Base-by-base conservation (phyloP, 1,139 yeast species). In the Protomyces lactucae-debilis region DNA sequence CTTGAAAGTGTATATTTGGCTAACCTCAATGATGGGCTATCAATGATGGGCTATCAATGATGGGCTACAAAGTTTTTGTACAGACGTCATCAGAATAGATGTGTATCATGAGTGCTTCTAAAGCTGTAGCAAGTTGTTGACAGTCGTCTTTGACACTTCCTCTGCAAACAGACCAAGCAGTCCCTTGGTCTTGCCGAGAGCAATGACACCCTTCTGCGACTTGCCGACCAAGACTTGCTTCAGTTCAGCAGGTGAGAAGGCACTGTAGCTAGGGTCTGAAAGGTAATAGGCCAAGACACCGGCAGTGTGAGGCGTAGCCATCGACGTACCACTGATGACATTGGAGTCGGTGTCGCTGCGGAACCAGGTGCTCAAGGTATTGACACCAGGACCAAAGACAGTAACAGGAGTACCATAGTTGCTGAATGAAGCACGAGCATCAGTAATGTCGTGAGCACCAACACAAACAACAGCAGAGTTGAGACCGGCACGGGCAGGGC, bases 281-380 rank as follows among this genome's bases (percentile, higher is more conserved):
- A 93, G 80, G 79, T 84, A 92, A 82, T 93, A 93, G 3, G 97
- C 75, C 68, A 78, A 71, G 76, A 93, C 82, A 71, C 99, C 99
- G 68, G 91, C 87, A 75, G 93, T 87, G 75, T 93, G 98, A 64
- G 99, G 99, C 57, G 98, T 89, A 45, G 99, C 99, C 99, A 93
- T 93, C 23, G 98, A 93, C 21, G 99, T 93, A 79, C 99, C 99
- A 52, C 97, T 89, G 77, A 93, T 82, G 60, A 93, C 85, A 67
- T 96, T 96, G 70, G 96, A 87, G 57, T 93, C 90, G 65, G 82
- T 76, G 69, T 85, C 85, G 43, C 95, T 86, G 60, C 96, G 95
- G 76, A 88, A 91, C 79, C 91, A 93, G 40, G 82, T 78, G 14
- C 84, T 80, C 67, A 76, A 73, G 55, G 82, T 75, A 67, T 77